Percentiles rank a stretch among this genome's conserved stretches.
phyloP scores from a whole-genome alignment of 805 yeast genomes.

The Wickerhamomyces chaumierensis region DNA sequence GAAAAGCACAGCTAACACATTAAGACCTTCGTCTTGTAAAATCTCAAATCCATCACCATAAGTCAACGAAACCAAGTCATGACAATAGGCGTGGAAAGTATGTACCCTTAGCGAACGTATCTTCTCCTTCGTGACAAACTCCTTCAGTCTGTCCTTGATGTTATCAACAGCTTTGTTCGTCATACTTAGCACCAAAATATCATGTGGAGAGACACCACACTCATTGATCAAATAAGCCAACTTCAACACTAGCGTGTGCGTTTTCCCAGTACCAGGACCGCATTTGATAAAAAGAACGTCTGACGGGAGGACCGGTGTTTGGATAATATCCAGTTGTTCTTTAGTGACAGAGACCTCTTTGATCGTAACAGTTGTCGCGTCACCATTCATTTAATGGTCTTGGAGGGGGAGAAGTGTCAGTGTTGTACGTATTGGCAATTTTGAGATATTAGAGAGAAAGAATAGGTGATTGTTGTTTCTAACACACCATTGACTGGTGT shows the following conservation, averaged over 20 bases:
- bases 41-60: slow-evolving; percentile 23
- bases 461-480: too few species aligned
- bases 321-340: neutral
- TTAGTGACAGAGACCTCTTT: neutral
- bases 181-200: slow-evolving; percentile 52
- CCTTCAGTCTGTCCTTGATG: slow-evolving; percentile 22
- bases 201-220: slow-evolving; percentile 31
- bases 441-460: too few species aligned
- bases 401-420: too few species aligned
- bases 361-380: neutral
- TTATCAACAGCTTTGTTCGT: slow-evolving; percentile 58
- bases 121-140: slow-evolving; percentile 24
- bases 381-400: neutral
- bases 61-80: slow-evolving; percentile 31
- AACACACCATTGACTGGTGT: too few species aligned
- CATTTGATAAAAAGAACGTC: neutral
- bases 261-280: slow-evolving; percentile 72
- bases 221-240: slow-evolving; percentile 34
- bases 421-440: too few species aligned
- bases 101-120: slow-evolving; percentile 26
- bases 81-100: slow-evolving; percentile 60
- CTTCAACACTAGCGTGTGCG: slow-evolving; percentile 44
- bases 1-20: slow-evolving; percentile 26
- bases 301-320: neutral
- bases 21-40: slow-evolving; percentile 48